A percentile compares a stretch with the other conserved stretches of the same genome.
Conservation (phyloP, 1,284 basidiomycete genomes). For the Irpex sp. region DNA sequence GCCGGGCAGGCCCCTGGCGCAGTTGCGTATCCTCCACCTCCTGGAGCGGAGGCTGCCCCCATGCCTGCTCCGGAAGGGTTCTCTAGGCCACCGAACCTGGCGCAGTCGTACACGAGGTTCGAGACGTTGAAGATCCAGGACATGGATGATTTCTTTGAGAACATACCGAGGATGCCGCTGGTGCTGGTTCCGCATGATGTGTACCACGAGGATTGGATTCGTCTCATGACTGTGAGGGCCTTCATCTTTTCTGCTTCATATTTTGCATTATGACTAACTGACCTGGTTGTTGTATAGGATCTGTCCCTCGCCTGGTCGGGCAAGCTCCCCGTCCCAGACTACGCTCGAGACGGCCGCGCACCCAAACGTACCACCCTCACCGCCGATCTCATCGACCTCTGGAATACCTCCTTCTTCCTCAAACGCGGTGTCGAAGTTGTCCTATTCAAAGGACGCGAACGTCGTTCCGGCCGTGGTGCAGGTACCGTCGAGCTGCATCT, state of each 20-base stretch:
- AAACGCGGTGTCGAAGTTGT: conserved; percentile 68
- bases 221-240: conserved; percentile 61
- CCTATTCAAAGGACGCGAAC: conserved; percentile 71
- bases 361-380: conserved; percentile 56
- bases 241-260: conserved; percentile 1
- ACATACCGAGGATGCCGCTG: conserved; percentile 64
- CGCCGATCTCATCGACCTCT: conserved; percentile 70
- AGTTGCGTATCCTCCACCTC: conserved; percentile 17
- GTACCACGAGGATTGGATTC: conserved; percentile 70
- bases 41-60: conserved; percentile 34
- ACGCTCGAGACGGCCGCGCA: conserved; percentile 39
- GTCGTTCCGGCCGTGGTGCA: conserved; percentile 57
- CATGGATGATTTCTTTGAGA: conserved; percentile 67
- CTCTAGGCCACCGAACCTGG: conserved; percentile 61
- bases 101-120: conserved; percentile 66
- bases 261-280: not conserved
- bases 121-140: conserved; percentile 65
- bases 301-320: conserved; percentile 67
- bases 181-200: conserved; percentile 76
- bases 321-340: conserved; percentile 58
- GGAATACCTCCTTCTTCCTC: conserved; percentile 73
- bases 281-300: conserved; percentile 42
- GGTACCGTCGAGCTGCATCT: conserved; percentile 54
- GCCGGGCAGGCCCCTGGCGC: conserved; percentile 13
- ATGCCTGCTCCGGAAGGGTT: conserved; percentile 64